phyloP scores from a whole-genome alignment of 805 yeast genomes.

The Ogataea ramenticola region DNA sequence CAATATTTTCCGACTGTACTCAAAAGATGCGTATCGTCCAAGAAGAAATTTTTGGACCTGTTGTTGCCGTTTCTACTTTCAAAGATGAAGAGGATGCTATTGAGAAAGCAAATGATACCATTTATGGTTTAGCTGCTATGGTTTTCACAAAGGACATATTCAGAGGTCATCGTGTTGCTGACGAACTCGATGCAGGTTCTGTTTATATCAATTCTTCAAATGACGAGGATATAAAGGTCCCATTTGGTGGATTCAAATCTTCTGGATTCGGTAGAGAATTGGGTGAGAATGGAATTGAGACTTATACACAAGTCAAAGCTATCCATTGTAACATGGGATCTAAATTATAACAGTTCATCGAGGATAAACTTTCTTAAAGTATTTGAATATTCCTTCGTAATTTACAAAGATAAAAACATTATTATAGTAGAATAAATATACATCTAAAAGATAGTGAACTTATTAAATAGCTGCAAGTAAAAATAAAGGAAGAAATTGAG shows the following conservation, averaged over 20 bases:
- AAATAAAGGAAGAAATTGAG: too few relatives aligned
- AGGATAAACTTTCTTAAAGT: too few relatives aligned
- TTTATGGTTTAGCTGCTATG: conserved; percentile 79
- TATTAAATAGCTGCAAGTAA: too few relatives aligned
- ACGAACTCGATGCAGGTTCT: conserved; percentile 56
- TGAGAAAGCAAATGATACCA: conserved; percentile 59
- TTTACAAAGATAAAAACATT: too few relatives aligned
- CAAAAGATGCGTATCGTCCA: conserved; percentile 58
- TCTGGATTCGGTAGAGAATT: conserved; percentile 80
- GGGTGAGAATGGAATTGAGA: conserved; percentile 64
- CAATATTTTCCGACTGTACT: conserved; percentile 65
- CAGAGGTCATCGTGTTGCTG: conserved; percentile 58
- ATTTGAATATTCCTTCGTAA: too few relatives aligned
- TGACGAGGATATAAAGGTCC: conserved; percentile 56
- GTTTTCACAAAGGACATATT: conserved; percentile 64
- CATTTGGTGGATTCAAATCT: conserved; percentile 77
- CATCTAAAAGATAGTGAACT: too few relatives aligned
- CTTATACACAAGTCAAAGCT: conserved; percentile 71
- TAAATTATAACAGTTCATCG: background rate
- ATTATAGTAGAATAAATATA: too few relatives aligned
- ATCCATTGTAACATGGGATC: conserved; percentile 45
- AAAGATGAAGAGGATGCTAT: conserved; percentile 61
- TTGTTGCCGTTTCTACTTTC: conserved; percentile 62
- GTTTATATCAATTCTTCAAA: conserved; percentile 67
- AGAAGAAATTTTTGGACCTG: conserved; percentile 90